Conservation (phyloP, 1,284 basidiomycete species). For the Retiboletus flavoniger region DNA sequence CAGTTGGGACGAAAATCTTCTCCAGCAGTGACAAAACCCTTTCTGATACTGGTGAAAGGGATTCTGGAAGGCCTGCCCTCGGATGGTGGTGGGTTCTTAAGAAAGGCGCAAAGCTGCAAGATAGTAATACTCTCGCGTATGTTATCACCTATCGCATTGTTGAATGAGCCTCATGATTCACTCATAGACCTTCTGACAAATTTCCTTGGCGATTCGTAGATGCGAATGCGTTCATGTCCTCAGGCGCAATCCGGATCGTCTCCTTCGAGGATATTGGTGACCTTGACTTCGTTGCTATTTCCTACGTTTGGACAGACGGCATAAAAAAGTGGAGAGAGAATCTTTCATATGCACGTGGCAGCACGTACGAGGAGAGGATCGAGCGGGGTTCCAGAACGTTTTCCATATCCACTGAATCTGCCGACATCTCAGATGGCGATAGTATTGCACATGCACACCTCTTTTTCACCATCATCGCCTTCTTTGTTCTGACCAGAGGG, state of each 20-base stretch:
- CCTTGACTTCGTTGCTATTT: neutral
- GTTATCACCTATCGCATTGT: too few species aligned
- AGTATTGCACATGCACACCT: neutral
- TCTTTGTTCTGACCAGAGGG: neutral
- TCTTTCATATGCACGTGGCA: neutral
- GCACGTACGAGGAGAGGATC: neutral
- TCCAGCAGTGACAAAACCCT: constrained; percentile 29
- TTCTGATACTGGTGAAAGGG: constrained; percentile 18
- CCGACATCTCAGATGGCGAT: too few species aligned
- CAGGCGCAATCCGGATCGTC: neutral
- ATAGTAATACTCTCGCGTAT: too few species aligned
- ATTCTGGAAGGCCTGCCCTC: neutral
- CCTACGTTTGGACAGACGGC: neutral
- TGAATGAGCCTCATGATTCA: too few species aligned
- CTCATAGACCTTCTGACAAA: too few species aligned
- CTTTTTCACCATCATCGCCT: neutral
- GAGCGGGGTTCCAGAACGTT: neutral
- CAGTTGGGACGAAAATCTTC: too few species aligned
- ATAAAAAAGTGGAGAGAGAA: neutral
- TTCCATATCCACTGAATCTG: too few species aligned
- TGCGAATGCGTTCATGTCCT: neutral
- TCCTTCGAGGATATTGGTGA: neutral
- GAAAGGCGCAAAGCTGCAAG: too few species aligned
- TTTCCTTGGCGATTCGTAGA: neutral
- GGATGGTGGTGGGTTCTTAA: neutral